Conservation (phyloP, 345 rosid species). For the Rhodomyrtus tomentosa region DNA sequence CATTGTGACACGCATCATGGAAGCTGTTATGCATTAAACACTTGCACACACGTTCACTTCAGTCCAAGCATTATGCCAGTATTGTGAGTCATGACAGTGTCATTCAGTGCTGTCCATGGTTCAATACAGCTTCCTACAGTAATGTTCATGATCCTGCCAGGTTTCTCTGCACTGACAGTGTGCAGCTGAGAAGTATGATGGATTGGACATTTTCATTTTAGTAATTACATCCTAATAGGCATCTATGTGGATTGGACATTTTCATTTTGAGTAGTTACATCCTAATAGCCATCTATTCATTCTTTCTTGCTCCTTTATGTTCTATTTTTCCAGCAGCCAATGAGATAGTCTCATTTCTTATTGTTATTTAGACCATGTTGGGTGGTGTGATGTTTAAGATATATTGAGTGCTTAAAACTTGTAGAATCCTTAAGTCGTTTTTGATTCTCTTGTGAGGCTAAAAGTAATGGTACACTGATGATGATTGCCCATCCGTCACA, state of each 20-base stretch:
- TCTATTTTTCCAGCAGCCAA: background rate
- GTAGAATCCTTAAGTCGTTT: background rate
- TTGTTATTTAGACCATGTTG: background rate
- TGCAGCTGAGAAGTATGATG: constrained; percentile 96
- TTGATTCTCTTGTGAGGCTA: background rate
- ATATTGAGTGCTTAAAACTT: background rate
- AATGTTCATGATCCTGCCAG: constrained; percentile 64
- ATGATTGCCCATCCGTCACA: constrained; percentile 6
- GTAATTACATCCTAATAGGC: background rate
- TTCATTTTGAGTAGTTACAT: no score
- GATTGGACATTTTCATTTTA: constrained; percentile 47
- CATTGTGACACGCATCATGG: background rate
- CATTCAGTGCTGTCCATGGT: constrained; percentile 19
- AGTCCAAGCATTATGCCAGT: background rate
- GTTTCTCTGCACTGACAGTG: constrained; percentile 99
- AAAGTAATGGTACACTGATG: background rate
- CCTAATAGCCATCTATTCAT: no score
- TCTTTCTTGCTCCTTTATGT: background rate
- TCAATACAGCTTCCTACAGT: constrained; percentile 63
- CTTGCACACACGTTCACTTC: background rate
- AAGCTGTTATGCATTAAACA: background rate
- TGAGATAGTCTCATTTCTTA: background rate
- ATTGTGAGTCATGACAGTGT: constrained; percentile 38
- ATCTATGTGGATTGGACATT: no score
- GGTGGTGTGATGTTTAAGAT: background rate